A percentile compares a stretch with the other conserved stretches of the same genome.
Conservation (phyloP, 441 rosid genomes). For the Syzygium malaccense region DNA sequence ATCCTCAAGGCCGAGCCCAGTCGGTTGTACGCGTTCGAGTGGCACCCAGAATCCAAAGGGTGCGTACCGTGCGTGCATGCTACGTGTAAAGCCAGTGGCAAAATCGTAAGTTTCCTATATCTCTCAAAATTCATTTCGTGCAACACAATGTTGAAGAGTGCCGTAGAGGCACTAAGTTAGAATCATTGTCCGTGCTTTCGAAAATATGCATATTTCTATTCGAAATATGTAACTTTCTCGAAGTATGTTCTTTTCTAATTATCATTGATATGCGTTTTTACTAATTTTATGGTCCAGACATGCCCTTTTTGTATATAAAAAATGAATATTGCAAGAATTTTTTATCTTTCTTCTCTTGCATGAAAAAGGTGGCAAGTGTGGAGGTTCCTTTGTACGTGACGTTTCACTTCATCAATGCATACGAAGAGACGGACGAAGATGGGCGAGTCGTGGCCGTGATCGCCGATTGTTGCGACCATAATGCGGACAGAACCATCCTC, state of each 20-base stretch:
- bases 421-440: conserved; percentile 69
- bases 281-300: background rate
- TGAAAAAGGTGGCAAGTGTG: conserved; percentile 65
- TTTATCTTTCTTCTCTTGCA: background rate
- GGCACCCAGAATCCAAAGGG: conserved; percentile 73
- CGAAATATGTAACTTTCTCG: background rate
- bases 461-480: conserved; percentile 91
- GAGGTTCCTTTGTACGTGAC: conserved; percentile 78
- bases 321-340: background rate
- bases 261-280: background rate
- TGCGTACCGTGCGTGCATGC: conserved; percentile 64
- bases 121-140: background rate
- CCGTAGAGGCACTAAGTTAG: background rate
- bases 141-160: background rate
- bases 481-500: conserved; percentile 64
- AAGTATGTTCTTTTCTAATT: no score
- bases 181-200: background rate
- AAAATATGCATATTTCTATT: background rate
- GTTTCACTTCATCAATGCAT: conserved; percentile 86
- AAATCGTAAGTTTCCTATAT: conserved; percentile 41
- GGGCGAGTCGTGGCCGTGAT: conserved; percentile 54
- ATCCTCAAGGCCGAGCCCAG: conserved; percentile 80
- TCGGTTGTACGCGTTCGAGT: conserved; percentile 79
- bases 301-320: background rate
- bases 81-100: conserved; percentile 85